Percentiles rank a stretch among this genome's conserved stretches.
Conservation (phyloP, 176 grass and related monocot genomes). For the Cenchrus purpureus region DNA sequence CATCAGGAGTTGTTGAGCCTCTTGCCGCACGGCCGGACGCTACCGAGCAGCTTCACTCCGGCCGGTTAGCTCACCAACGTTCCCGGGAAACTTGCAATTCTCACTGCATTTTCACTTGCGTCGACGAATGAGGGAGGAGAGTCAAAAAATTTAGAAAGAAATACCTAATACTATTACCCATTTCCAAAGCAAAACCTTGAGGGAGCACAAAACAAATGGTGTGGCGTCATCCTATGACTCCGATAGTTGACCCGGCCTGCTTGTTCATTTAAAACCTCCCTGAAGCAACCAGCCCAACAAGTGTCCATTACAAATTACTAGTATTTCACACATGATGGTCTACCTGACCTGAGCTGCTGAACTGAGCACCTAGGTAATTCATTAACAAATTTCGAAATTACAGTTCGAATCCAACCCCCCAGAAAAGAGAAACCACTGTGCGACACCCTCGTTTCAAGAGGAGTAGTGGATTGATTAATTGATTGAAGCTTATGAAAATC, state of each 20-base stretch:
- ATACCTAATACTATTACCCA: background rate
- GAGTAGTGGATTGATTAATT: too few relatives aligned
- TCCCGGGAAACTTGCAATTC: too few relatives aligned
- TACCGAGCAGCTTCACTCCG: background rate
- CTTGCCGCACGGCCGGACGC: background rate
- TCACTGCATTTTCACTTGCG: too few relatives aligned
- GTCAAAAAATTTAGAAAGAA: too few relatives aligned
- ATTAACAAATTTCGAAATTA: background rate
- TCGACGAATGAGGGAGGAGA: background rate
- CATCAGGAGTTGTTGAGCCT: background rate
- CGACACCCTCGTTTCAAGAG: too few relatives aligned
- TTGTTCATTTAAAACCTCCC: background rate
- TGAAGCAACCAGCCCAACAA: background rate
- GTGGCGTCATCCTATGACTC: background rate
- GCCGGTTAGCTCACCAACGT: background rate
- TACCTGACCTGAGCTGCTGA: background rate
- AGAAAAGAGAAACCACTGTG: too few relatives aligned
- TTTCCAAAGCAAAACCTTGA: too few relatives aligned
- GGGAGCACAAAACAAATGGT: background rate
- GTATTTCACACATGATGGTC: background rate
- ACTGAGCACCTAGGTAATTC: background rate
- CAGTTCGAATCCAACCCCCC: background rate
- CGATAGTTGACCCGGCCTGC: background rate
- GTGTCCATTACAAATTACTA: background rate
- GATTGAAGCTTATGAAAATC: too few relatives aligned